Evolutionary conservation across 1,284 basidiomycete species (phyloP), one percentile per base, ranked within the genome.

Genomic region (Ganoderma sp.): DNA sequence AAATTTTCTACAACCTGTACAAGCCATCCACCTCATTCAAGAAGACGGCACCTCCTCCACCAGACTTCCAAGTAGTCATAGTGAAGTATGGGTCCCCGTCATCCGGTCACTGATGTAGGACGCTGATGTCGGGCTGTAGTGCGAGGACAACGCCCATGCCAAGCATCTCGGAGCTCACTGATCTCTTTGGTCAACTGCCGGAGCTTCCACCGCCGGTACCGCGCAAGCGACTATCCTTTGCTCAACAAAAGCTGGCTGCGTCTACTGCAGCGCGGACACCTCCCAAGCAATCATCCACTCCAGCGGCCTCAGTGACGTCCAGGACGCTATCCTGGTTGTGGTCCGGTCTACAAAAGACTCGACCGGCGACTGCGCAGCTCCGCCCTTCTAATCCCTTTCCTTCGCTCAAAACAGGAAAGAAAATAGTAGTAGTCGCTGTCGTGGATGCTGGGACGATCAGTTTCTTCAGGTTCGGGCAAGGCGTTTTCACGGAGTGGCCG

Each of bases 391-490:
- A 92, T 75, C 90, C 93, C 0, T 95, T 96, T 75, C 85, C 87
- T 70, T 85, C 87, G 3, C 83, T 99, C 70, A 95, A 97, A 75
- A 88, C 90, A 22, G 97, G 97, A 0, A 93, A 93, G 76, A 92
- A 95, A 74, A 91, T 85, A 10, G 84, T 97, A 61, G 85, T 99
- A 34, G 86, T 99, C 39, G 97, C 96, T 0, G 94, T 90, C 0
- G 96, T 97, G 3, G 97, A 98, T 79, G 87, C 90, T 8, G 95
- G 97, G 8, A 96, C 88, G 71, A 93, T 93, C 34, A 93, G 93
- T 68, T 95, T 98, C 83, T 91, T 96, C 78, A 83, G 94, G 56
- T 97, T 99, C 74, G 92, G 93, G 0, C 87, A 97, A 76, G 91
- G 94, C 0, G 90, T 88, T 14, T 99, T 99, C 79, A 89, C 87